A percentile compares a stretch with the other conserved stretches of the same genome.
phyloP scores from a whole-genome alignment of 345 rosid genomes.

The Eucalyptus cloeziana region DNA sequence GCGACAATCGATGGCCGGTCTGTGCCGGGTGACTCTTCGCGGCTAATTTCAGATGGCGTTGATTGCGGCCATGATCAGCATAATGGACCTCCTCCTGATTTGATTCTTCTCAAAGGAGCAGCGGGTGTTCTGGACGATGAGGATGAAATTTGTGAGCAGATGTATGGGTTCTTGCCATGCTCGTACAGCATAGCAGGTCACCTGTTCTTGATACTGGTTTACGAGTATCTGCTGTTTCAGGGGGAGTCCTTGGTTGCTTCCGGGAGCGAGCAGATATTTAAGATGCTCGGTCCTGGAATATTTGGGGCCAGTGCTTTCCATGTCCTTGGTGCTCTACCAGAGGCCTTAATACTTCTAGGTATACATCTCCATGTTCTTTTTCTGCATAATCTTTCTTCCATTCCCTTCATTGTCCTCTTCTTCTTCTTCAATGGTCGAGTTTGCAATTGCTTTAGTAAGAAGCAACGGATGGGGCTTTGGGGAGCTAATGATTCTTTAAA shows the following conservation, averaged over 20 bases:
- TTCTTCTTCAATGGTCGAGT: not conserved
- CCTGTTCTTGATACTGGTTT: conserved; percentile 9
- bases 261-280: conserved; percentile 11
- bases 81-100: not conserved
- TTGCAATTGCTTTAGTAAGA: not conserved
- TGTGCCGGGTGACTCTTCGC: not conserved
- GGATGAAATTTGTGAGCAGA: not conserved
- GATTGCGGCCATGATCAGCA: not conserved
- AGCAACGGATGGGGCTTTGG: not conserved
- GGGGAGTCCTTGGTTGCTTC: conserved; percentile 9
- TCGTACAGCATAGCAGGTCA: conserved; percentile 5
- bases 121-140: not conserved
- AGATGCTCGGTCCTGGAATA: conserved; percentile 15
- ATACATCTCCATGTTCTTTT: not conserved
- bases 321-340: conserved; percentile 9
- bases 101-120: not conserved
- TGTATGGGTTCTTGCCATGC: conserved; percentile 20
- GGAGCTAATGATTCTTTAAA: not conserved
- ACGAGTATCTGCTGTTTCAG: conserved; percentile 12
- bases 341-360: conserved; percentile 11
- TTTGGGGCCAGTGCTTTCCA: conserved; percentile 15
- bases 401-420: not conserved
- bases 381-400: not conserved
- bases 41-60: not conserved
- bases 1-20: not conserved